A percentile compares a stretch with the other conserved stretches of the same genome.
Evolutionary conservation across 306 rosid species (phyloP).

Genomic region (Quercus alba): DNA sequence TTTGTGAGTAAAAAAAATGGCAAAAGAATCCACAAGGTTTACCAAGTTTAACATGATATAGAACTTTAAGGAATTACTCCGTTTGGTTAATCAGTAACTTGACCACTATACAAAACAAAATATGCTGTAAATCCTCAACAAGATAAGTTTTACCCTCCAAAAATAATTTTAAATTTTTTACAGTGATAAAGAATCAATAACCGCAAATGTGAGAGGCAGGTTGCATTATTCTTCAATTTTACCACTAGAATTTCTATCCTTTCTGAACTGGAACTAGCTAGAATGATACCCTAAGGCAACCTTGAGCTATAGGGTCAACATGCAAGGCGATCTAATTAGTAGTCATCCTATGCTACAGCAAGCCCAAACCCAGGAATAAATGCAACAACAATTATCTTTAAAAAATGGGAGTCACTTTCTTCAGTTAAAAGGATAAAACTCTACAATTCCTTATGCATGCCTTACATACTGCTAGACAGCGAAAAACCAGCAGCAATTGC

Average conservation of each 20-base stretch:
- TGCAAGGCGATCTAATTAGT: too few species aligned
- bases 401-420: background rate
- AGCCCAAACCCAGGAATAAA: too few species aligned
- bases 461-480: conserved; percentile 1
- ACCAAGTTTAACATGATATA: background rate
- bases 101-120: background rate
- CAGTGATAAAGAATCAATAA: too few species aligned
- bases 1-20: background rate
- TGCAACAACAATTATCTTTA: background rate
- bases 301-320: too few species aligned
- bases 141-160: background rate
- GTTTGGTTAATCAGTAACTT: background rate
- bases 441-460: background rate
- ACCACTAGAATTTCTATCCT: too few species aligned
- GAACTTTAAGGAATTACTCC: background rate
- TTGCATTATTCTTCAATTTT: too few species aligned
- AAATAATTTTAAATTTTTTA: background rate
- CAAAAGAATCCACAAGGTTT: background rate
- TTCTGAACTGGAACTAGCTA: too few species aligned
- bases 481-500: conserved; percentile 15
- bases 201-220: too few species aligned
- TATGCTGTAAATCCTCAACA: background rate
- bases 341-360: too few species aligned
- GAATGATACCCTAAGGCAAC: too few species aligned
- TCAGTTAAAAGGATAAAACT: background rate